A percentile compares a stretch with the other conserved stretches of the same genome.
Conservation (phyloP, 75 land plant genomes). For the Azolla pinnata region DNA sequence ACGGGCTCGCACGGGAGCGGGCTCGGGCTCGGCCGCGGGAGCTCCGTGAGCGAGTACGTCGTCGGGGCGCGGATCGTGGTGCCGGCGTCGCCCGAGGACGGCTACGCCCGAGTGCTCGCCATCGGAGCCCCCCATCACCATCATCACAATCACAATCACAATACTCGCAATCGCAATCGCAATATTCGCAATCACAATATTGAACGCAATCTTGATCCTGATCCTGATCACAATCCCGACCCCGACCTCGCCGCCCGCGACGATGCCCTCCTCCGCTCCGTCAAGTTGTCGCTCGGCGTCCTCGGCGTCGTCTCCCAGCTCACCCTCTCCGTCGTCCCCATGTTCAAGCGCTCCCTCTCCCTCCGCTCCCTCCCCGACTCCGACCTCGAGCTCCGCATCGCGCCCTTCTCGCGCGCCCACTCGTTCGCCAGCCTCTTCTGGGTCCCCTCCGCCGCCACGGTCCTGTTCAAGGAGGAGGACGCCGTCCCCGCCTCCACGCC, state of each 20-base stretch:
- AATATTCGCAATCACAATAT: neutral
- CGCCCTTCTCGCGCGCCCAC: constrained; percentile 1
- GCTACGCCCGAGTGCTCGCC: constrained; percentile 15
- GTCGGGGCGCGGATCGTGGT: constrained; percentile 12
- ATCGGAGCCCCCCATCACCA: neutral
- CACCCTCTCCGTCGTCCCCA: constrained; percentile 24
- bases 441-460: constrained; percentile 13
- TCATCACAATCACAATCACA: neutral
- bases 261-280: constrained; percentile 12
- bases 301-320: constrained; percentile 17
- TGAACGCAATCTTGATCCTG: neutral
- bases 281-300: constrained; percentile 22
- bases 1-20: constrained; percentile 30
- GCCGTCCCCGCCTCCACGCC: constrained; percentile 9
- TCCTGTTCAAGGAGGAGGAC: constrained; percentile 5
- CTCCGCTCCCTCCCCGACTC: constrained; percentile 3
- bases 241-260: neutral
- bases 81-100: constrained; percentile 14
- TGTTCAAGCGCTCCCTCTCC: constrained; percentile 31
- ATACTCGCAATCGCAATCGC: neutral
- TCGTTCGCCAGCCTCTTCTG: constrained; percentile 23
- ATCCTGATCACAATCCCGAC: neutral
- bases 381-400: constrained; percentile 9
- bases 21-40: constrained; percentile 13
- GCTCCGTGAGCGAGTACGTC: constrained; percentile 26